Evolutionary conservation across 2,329 filamentous ascomycete species (phyloP).

Genomic region (Diaporthe citrichinensis): DNA sequence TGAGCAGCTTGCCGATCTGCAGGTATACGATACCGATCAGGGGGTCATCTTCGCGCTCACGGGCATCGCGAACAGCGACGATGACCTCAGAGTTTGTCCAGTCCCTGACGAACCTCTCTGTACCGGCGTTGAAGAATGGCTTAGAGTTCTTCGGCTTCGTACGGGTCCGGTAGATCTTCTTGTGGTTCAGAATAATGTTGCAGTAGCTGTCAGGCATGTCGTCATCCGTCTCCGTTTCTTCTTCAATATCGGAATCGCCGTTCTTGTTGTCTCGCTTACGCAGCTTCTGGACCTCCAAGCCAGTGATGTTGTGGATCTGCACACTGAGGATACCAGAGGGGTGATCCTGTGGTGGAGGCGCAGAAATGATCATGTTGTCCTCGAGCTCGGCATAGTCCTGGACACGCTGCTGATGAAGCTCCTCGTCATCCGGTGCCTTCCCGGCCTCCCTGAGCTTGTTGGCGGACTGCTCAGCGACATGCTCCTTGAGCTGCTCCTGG

Average conservation of each 20-base stretch:
- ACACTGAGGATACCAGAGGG: slow-evolving; percentile 78
- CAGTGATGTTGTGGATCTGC: slow-evolving; percentile 81
- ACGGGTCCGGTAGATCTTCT: slow-evolving; percentile 77
- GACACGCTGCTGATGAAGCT: slow-evolving; percentile 76
- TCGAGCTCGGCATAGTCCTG: slow-evolving; percentile 75
- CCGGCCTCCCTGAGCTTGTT: slow-evolving; percentile 76
- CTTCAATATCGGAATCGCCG: slow-evolving; percentile 60
- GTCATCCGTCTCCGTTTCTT: slow-evolving; percentile 73
- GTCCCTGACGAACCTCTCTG: slow-evolving; percentile 79
- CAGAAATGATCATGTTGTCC: slow-evolving; percentile 77
- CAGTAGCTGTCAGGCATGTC: slow-evolving; percentile 80
- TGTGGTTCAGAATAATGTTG: slow-evolving; percentile 80
- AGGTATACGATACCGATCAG: slow-evolving; percentile 80
- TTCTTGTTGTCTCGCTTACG: slow-evolving; percentile 68
- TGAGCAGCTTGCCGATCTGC: slow-evolving; percentile 73
- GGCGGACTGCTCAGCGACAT: slow-evolving; percentile 68
- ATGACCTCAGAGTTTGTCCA: slow-evolving; percentile 78
- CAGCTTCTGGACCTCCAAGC: slow-evolving; percentile 72
- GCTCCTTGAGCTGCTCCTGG: slow-evolving; percentile 70
- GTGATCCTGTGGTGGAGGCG: slow-evolving; percentile 73
- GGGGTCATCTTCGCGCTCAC: slow-evolving; percentile 78
- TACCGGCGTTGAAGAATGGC: slow-evolving; percentile 84
- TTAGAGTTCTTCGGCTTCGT: slow-evolving; percentile 85
- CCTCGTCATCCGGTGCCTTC: slow-evolving; percentile 68
- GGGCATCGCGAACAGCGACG: slow-evolving; percentile 75